phyloP scores from a whole-genome alignment of 352 stramenopile species.

The Peronospora belbahrii region DNA sequence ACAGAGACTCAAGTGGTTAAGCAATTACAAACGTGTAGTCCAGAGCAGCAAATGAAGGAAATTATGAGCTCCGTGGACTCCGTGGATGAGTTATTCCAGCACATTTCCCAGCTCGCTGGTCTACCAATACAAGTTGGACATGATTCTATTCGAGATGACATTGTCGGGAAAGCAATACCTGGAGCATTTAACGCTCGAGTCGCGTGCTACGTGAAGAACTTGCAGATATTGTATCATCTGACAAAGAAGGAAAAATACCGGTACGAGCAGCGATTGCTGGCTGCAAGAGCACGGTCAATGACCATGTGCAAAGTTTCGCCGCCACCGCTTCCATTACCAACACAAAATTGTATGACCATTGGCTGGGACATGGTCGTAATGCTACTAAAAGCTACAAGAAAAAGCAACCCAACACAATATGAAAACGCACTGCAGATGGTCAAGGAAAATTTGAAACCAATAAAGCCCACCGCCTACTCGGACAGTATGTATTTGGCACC shows the following conservation, averaged over 20 bases:
- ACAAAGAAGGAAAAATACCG: constrained; percentile 80
- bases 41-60: constrained; percentile 63
- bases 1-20: constrained; percentile 36
- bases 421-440: constrained; percentile 65
- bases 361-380: constrained; percentile 75
- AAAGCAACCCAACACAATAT: constrained; percentile 63
- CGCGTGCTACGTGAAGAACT: constrained; percentile 57
- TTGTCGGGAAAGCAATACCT: constrained; percentile 15
- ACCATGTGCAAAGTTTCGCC: constrained; percentile 64
- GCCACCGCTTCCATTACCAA: constrained; percentile 66
- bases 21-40: constrained; percentile 17
- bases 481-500: constrained; percentile 81
- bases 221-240: constrained; percentile 63
- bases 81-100: constrained; percentile 70
- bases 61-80: constrained; percentile 71
- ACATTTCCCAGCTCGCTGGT: constrained; percentile 60
- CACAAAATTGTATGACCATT: constrained; percentile 79
- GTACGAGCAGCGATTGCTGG: constrained; percentile 57
- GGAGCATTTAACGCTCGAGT: constrained; percentile 63
- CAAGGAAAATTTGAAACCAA: constrained; percentile 46
- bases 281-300: constrained; percentile 44
- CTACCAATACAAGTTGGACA: constrained; percentile 16
- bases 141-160: constrained; percentile 4
- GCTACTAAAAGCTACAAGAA: constrained; percentile 57
- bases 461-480: constrained; percentile 76